phyloP scores from a whole-genome alignment of 345 rosid species.

The Nephelium lappaceum region DNA sequence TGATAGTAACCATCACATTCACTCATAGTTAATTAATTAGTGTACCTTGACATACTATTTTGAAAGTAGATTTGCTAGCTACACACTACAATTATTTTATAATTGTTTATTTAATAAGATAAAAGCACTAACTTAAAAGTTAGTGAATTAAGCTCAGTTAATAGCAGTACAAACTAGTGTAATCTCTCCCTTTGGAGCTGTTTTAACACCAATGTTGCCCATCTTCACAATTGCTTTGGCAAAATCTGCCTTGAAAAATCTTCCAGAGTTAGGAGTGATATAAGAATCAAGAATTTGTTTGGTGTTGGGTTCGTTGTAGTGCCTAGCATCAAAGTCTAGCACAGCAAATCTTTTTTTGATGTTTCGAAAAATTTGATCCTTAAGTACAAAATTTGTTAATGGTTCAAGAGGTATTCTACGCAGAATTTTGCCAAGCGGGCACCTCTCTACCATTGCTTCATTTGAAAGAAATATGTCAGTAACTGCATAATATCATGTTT shows the following conservation, averaged over 20 bases:
- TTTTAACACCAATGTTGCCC: conserved; percentile 51
- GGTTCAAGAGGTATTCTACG: conserved; percentile 43
- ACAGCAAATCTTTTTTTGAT: conserved; percentile 47
- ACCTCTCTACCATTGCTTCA: too few relatives aligned
- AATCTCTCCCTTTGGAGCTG: conserved; percentile 49
- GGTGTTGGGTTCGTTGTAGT: conserved; percentile 37
- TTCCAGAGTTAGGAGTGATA: conserved; percentile 7
- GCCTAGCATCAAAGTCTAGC: conserved; percentile 54
- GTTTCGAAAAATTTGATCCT: too few relatives aligned
- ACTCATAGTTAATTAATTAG: background rate
- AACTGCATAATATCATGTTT: too few relatives aligned
- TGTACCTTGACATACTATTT: too few relatives aligned
- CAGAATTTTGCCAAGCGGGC: conserved; percentile 34
- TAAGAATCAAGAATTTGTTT: conserved; percentile 46
- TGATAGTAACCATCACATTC: too few relatives aligned
- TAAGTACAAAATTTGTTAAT: conserved; percentile 36
- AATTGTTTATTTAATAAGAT: background rate
- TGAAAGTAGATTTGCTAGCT: too few relatives aligned
- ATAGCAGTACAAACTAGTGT: conserved; percentile 48
- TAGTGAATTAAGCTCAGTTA: conserved; percentile 27
- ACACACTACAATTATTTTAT: too few relatives aligned
- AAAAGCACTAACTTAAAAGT: too few relatives aligned
- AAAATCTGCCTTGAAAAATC: conserved; percentile 51
- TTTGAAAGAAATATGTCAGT: too few relatives aligned
- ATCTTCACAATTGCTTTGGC: conserved; percentile 56